phyloP scores from a whole-genome alignment of 2,329 filamentous ascomycete genomes.

The Leptographium wingfieldii region DNA sequence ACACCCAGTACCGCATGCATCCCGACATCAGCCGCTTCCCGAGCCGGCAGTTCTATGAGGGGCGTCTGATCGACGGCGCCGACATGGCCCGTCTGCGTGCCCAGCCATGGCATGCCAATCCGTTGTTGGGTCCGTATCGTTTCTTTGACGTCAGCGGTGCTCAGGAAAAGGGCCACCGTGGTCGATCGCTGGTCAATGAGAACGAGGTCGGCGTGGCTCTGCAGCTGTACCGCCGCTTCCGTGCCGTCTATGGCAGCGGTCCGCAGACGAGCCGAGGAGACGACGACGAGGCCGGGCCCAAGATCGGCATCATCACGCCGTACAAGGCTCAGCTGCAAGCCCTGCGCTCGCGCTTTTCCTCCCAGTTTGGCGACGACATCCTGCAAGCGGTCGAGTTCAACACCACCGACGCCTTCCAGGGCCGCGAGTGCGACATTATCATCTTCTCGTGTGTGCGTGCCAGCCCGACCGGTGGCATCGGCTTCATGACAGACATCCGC shows the following conservation, averaged over 20 bases:
- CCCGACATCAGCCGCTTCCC: constrained; percentile 90
- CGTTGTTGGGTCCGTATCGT: constrained; percentile 77
- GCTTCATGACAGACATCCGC: constrained; percentile 94
- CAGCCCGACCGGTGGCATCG: constrained; percentile 83
- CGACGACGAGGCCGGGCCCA: constrained; percentile 58
- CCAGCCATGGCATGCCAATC: constrained; percentile 72
- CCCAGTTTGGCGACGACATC: constrained; percentile 62
- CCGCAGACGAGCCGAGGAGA: constrained; percentile 28
- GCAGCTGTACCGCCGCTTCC: constrained; percentile 69
- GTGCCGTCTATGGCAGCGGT: constrained; percentile 20
- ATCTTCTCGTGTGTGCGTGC: constrained; percentile 98
- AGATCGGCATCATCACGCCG: constrained; percentile 93
- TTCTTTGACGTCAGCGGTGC: constrained; percentile 94
- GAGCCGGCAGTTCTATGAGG: constrained; percentile 84
- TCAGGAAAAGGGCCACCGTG: constrained; percentile 67
- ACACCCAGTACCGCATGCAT: constrained; percentile 98
- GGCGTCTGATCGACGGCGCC: constrained; percentile 69
- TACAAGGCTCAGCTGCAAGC: constrained; percentile 88
- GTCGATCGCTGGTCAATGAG: constrained; percentile 81
- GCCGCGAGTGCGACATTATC: constrained; percentile 92
- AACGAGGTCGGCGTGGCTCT: constrained; percentile 80
- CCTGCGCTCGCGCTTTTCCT: constrained; percentile 61
- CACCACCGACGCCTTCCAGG: constrained; percentile 96
- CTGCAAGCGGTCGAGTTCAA: constrained; percentile 86
- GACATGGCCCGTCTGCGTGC: constrained; percentile 66